Conservation (phyloP, 2,329 filamentous ascomycete genomes). For the Dothideomycetes sp. region DNA sequence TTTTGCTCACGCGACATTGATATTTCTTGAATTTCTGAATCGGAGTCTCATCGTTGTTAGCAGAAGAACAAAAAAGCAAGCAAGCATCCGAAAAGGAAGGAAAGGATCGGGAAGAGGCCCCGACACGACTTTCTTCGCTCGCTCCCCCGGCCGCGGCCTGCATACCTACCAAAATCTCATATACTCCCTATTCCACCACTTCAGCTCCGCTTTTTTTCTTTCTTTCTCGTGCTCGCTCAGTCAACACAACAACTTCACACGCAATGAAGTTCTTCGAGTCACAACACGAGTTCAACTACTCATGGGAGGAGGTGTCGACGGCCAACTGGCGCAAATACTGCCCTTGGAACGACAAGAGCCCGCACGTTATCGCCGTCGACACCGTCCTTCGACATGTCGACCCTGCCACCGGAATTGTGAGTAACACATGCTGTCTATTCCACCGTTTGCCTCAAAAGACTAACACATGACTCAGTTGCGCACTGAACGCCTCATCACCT, state of each 20-base stretch:
- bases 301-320: constrained; percentile 95
- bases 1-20: constrained; percentile 9
- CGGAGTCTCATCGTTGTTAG: no score
- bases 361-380: constrained; percentile 92
- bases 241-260: background rate
- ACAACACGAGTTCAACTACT: constrained; percentile 86
- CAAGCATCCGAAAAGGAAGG: background rate
- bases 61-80: no score
- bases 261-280: constrained; percentile 94
- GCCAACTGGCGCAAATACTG: constrained; percentile 99
- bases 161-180: no score
- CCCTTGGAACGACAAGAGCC: constrained; percentile 97
- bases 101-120: constrained; percentile 6
- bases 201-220: background rate
- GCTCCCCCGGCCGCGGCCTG: no score
- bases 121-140: no score
- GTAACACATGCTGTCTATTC: no score
- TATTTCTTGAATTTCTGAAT: background rate
- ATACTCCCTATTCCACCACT: background rate
- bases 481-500: constrained; percentile 60
- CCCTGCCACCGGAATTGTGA: constrained; percentile 55
- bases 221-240: background rate
- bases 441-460: background rate
- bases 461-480: constrained; percentile 43
- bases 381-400: constrained; percentile 68